phyloP scores from a whole-genome alignment of 2,329 filamentous ascomycete species.

The Fusarium pseudograminearum region DNA sequence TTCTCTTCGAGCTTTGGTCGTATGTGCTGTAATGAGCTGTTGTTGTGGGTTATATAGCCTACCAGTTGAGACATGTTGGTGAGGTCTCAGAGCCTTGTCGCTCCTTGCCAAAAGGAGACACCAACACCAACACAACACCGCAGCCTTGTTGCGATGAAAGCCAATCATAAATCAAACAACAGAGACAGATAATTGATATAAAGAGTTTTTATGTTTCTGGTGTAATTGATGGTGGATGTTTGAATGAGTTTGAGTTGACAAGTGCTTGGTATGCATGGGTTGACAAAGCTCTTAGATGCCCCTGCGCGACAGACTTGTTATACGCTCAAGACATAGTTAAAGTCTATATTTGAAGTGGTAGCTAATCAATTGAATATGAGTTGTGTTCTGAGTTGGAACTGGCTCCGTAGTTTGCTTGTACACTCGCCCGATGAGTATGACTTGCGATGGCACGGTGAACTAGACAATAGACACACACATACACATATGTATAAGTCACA shows the following conservation, averaged over 20 bases:
- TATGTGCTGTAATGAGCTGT: neutral
- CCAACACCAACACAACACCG: neutral
- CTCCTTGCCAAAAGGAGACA: conserved; percentile 6
- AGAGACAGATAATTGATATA: rapidly evolving
- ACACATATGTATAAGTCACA: no score
- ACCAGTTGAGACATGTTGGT: neutral
- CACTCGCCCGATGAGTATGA: neutral
- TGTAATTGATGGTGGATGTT: neutral
- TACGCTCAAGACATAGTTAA: neutral
- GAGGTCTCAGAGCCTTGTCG: conserved; percentile 12
- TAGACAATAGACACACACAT: neutral
- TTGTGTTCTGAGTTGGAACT: no score
- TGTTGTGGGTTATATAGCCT: neutral
- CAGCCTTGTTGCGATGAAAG: conserved; percentile 2
- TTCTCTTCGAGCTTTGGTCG: conserved; percentile 35
- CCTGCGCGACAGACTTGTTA: neutral
- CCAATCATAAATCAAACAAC: conserved; percentile 17
- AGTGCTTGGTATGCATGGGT: no score
- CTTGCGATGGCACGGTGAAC: neutral
- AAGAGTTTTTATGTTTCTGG: neutral
- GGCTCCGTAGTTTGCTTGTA: neutral
- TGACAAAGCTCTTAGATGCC: neutral
- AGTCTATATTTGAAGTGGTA: no score
- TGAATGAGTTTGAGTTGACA: neutral
- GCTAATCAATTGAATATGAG: neutral